These are phyloP conservation scores for Plasmodium sp. DNA, from an alignment of 169 alveolate genomes.

Conservation along the genomic window DNA sequence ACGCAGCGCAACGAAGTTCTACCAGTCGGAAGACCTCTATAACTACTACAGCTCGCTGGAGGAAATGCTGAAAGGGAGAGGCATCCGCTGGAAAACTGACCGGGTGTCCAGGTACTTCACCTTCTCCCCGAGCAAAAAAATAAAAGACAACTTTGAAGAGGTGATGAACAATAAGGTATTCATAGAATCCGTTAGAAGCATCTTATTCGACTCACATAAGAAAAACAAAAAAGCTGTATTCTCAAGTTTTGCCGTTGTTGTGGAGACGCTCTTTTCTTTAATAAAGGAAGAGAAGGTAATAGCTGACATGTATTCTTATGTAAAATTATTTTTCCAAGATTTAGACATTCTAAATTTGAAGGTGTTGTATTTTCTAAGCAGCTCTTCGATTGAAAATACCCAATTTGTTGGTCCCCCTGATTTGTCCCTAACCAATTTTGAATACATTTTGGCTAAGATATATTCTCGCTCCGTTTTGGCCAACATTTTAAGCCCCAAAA, in stretches of 20 bases:
- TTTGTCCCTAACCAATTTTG: constrained; percentile 7
- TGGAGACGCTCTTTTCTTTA: constrained; percentile 35
- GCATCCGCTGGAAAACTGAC: constrained; percentile 1
- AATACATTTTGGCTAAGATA: constrained; percentile 29
- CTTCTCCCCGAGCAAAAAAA: constrained; percentile 7
- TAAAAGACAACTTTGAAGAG: neutral
- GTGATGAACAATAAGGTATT: constrained; percentile 1
- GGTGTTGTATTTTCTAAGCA: neutral
- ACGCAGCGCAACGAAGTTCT: neutral
- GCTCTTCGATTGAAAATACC: neutral
- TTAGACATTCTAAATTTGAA: constrained; percentile 9
- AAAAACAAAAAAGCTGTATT: constrained; percentile 3
- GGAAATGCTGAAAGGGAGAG: neutral
- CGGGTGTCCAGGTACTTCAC: constrained; percentile 17
- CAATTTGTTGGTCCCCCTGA: neutral
- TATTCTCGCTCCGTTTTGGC: constrained; percentile 48
- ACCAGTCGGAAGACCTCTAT: constrained; percentile 6
- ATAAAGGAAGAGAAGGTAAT: constrained; percentile 15
- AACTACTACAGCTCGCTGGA: constrained; percentile 40
- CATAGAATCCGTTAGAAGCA: constrained; percentile 48
- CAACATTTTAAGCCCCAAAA: neutral
- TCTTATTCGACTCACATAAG: constrained; percentile 21
- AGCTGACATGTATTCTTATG: constrained; percentile 21
- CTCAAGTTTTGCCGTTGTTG: constrained; percentile 24
- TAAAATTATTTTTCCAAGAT: constrained; percentile 28